Evolutionary conservation across 352 stramenopile species (phyloP), one percentile per base, ranked within the genome.

Genomic region (Globisporangium cederbergense): DNA sequence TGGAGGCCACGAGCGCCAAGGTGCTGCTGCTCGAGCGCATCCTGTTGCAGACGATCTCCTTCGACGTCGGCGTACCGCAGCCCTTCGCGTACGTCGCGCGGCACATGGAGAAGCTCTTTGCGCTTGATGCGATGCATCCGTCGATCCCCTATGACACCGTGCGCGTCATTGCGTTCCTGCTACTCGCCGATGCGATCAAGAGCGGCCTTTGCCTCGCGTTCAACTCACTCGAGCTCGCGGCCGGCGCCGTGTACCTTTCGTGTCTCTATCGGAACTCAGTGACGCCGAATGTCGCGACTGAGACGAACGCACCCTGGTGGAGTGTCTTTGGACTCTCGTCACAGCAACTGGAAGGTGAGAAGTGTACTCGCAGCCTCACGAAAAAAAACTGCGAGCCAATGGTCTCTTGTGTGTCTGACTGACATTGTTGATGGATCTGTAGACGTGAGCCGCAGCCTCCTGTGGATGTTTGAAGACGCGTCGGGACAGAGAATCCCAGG

Each of bases 21-120:
- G 81, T 94, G 59, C 68, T 91, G 54, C 71, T 91, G 34, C 72
- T 89, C 11, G 83, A 94, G 72, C 67, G 85, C 54, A 76, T 94
- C 30, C 34, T 94, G 56, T 62, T 94, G 57, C 83, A 91, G 53
- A 91, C 83, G 32, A 70, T 94, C 14, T 81, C 76, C 25, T 94
- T 92, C 56, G 78, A 94, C 51, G 69, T 94, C 20, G 73, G 73
- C n/a, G 70, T 83, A 2, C 75, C 85, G 16, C 79, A 92, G 66
- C 83, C 85, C 0, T 90, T 88, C 62, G 71, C 78, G 18, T 88
- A 90, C 52, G 76, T 91, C 9, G 62, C 76, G 25, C 74, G 66
- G 4, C 68, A 69, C 18, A 79, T 93, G 75, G 79, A 89, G 51
- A 60, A 58, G 3, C 30, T 93, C 14, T 86, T 90, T 54, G 68